Evolutionary conservation across 768 basidiomycete genomes (phyloP).

Genomic region (Leccinum obscurum): DNA sequence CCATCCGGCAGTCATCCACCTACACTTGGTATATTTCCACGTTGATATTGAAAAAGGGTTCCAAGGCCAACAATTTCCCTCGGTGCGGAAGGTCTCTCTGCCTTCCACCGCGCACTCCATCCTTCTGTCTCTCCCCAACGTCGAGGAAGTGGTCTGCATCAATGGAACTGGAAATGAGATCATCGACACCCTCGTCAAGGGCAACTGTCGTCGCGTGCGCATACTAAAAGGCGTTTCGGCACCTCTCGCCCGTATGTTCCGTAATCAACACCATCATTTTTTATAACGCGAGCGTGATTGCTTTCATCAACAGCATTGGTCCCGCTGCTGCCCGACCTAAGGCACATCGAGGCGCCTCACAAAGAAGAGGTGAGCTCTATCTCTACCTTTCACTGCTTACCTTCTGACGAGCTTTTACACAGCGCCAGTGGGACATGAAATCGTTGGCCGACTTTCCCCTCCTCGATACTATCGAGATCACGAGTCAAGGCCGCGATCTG

Average conservation of each 20-base stretch:
- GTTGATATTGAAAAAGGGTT: slow-evolving; percentile 12
- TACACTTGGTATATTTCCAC: not conserved
- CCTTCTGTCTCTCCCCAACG: slow-evolving; percentile 8
- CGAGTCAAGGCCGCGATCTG: not conserved
- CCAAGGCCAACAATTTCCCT: slow-evolving; percentile 9
- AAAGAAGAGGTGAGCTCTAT: not conserved
- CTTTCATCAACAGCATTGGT: slow-evolving; percentile 3
- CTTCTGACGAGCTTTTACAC: not conserved
- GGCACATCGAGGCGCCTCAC: not conserved
- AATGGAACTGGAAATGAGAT: slow-evolving; percentile 10
- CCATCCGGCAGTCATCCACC: not conserved
- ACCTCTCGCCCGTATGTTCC: slow-evolving; percentile 6
- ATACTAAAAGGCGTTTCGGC: slow-evolving; percentile 9
- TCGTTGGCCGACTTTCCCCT: not conserved
- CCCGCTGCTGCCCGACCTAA: slow-evolving; percentile 11
- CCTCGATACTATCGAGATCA: slow-evolving; percentile 10
- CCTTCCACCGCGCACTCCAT: slow-evolving; percentile 10
- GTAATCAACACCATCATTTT: slow-evolving; percentile 2
- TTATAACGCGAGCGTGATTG: not conserved
- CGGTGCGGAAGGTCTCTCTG: slow-evolving; percentile 9
- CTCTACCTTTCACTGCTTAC: not conserved
- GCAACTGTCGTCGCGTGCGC: slow-evolving; percentile 2
- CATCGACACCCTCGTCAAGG: slow-evolving; percentile 10
- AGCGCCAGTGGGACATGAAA: not conserved
- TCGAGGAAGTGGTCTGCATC: slow-evolving; percentile 12